Base-by-base conservation (phyloP, 139 green algal genomes). In the Pleodorina starrii region DNA sequence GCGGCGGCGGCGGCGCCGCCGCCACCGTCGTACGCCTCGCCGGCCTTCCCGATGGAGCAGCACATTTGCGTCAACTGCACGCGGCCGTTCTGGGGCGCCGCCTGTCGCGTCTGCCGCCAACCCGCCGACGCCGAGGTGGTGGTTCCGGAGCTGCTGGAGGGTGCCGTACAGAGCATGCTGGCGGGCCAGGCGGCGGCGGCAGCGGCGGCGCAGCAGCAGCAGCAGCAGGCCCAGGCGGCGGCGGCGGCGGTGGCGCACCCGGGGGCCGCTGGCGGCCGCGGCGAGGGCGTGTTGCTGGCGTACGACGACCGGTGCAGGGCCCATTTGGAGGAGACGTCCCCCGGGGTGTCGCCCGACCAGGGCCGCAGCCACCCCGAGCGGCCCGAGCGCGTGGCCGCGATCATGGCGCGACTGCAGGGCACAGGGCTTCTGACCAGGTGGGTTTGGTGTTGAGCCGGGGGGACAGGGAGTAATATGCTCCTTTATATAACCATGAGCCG, bases 331-430 rank as follows among this genome's bases (percentile, higher is more conserved):
- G 69, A 89, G 44, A 27, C 27, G 85, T 43, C n/a, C 19, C 86
- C 74, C 29, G 59, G 75, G n/a, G 25, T 5, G 25, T 19, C 60
- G 25, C 51, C 35, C 1, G 63, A 81, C 75, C 48, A 82, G 77
- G 80, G 84, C 1, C 74, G 83, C 27, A 60, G 77, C 63, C 89
- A 94, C 78, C 93, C 92, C 36, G 93, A 95, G 87, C 87, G 96
- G 1, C 94, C 96, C 35, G 96, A 98, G 90, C 91, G 96, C 10
- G 73, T 98, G 42, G 90, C 88, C 12, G 95, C 95, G 29, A 91
- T 98, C 32, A 93, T 97, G 89, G 91, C 93, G 0, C 90, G 96
- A 17, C 83, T 98, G 54, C 78, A 90, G 7, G 76, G 79, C 0
- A 86, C 90, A 1, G 93, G 95, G 0, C 80, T 97, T 2, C 83